Evolutionary conservation across 1,284 basidiomycete species (phyloP).

Genomic region (Rhizoctonia solani): DNA sequence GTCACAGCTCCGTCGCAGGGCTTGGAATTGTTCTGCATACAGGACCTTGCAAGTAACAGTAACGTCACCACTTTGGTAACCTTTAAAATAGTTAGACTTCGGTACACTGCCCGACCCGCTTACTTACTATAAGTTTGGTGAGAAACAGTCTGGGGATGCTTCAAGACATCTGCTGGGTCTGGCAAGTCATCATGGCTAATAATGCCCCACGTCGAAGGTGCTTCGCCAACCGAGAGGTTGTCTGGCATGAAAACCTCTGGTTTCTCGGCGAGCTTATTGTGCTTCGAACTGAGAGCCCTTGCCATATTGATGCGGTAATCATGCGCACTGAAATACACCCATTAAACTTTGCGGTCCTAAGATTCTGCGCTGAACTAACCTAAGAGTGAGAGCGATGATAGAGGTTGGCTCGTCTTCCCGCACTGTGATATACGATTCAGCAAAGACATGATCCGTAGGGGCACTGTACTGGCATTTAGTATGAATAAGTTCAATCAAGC

Average conservation of each 20-base stretch:
- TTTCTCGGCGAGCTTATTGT: conserved; percentile 36
- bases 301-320: conserved; percentile 83
- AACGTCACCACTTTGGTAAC: conserved; percentile 87
- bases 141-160: conserved; percentile 40
- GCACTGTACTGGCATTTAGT: conserved; percentile 40
- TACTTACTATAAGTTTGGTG: conserved; percentile 41
- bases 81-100: conserved; percentile 49
- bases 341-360: too few species aligned
- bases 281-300: conserved; percentile 62
- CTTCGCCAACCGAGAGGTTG: conserved; percentile 75
- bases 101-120: not conserved
- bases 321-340: conserved; percentile 71
- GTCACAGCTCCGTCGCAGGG: conserved; percentile 87
- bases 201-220: conserved; percentile 83
- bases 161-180: conserved; percentile 71
- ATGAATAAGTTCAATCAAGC: conserved; percentile 58
- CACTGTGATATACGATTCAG: conserved; percentile 93
- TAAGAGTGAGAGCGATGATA: conserved; percentile 94
- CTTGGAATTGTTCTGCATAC: conserved; percentile 97
- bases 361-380: conserved; percentile 50
- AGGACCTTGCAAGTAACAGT: conserved; percentile 96
- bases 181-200: conserved; percentile 71
- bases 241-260: conserved; percentile 75
- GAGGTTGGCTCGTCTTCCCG: conserved; percentile 98
- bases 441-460: conserved; percentile 82